These are phyloP conservation scores for Panus rudis DNA, from an alignment of 768 basidiomycete species.

Conservation along the genomic window DNA sequence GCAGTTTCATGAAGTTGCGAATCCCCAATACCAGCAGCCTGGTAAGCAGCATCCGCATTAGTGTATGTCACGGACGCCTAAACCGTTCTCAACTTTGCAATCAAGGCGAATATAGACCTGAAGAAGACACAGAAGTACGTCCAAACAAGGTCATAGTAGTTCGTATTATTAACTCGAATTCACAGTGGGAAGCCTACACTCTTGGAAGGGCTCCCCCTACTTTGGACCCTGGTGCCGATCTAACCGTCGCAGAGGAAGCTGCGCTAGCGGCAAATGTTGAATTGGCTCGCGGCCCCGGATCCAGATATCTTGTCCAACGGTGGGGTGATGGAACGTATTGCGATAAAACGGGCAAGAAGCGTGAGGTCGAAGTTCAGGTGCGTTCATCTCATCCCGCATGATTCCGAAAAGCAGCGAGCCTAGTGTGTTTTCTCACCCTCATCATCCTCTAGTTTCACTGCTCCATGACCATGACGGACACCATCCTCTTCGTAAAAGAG, in stretches of 20 bases:
- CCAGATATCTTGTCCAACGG: constrained; percentile 86
- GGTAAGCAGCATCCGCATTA: constrained; percentile 35
- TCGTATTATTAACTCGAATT: constrained; percentile 4
- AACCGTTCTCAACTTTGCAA: constrained; percentile 12
- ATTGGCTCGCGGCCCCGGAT: constrained; percentile 71
- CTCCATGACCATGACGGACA: constrained; percentile 89
- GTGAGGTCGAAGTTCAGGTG: constrained; percentile 95
- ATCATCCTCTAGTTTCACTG: constrained; percentile 70
- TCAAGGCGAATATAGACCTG: constrained; percentile 65
- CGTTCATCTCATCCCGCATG: constrained; percentile 16
- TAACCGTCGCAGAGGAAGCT: constrained; percentile 59
- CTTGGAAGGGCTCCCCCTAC: constrained; percentile 62
- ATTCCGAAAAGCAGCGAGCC: not conserved
- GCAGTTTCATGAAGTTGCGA: constrained; percentile 84
- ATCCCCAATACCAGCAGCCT: constrained; percentile 54
- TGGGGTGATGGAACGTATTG: constrained; percentile 91
- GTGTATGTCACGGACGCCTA: constrained; percentile 6
- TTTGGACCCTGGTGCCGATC: constrained; percentile 54
- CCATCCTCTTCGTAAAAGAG: constrained; percentile 88
- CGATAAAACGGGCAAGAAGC: constrained; percentile 81
- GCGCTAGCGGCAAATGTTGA: constrained; percentile 66
- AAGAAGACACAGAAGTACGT: constrained; percentile 80
- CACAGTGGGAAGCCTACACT: constrained; percentile 71
- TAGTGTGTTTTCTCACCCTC: constrained; percentile 9
- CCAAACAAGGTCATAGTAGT: constrained; percentile 14